These are phyloP conservation scores for Neurospora sublineolata DNA, from an alignment of 495 filamentous ascomycete genomes.

Conservation along the genomic window DNA sequence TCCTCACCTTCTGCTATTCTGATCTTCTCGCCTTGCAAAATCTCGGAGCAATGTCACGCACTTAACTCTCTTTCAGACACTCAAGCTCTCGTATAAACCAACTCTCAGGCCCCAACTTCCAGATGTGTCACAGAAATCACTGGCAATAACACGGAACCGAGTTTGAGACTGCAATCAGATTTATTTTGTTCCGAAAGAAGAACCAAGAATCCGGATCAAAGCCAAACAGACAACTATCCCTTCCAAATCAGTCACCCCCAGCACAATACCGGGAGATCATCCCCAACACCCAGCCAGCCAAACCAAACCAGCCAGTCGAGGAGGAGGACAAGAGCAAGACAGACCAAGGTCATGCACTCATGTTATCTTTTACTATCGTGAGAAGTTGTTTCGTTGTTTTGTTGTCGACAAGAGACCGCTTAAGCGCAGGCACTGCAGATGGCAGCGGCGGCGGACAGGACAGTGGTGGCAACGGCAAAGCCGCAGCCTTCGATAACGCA, in stretches of 20 bases:
- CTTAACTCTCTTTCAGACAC: not conserved
- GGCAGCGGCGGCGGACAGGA: not conserved
- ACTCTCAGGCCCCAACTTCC: not conserved
- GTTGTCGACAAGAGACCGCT: not conserved
- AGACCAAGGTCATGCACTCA: constrained; percentile 5
- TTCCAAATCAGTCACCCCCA: not conserved
- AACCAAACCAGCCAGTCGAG: not conserved
- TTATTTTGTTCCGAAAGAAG: not conserved
- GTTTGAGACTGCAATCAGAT: not conserved
- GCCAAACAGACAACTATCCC: not conserved
- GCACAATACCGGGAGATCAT: not conserved
- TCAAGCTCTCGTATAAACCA: not conserved
- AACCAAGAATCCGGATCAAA: not conserved
- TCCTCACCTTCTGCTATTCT: not conserved
- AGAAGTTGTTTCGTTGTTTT: not conserved
- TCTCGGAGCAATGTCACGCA: not conserved
- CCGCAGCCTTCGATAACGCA: not conserved
- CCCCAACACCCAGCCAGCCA: not conserved
- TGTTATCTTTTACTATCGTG: not conserved
- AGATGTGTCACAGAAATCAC: not conserved
- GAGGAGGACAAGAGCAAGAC: constrained; percentile 2
- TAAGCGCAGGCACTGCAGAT: not conserved
- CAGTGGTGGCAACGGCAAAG: not conserved
- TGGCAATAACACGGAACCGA: not conserved
- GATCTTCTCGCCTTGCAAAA: not conserved